A percentile compares a stretch with the other conserved stretches of the same genome.
phyloP scores from a whole-genome alignment of 2,329 filamentous ascomycete genomes.

The Fusarium nurragi region DNA sequence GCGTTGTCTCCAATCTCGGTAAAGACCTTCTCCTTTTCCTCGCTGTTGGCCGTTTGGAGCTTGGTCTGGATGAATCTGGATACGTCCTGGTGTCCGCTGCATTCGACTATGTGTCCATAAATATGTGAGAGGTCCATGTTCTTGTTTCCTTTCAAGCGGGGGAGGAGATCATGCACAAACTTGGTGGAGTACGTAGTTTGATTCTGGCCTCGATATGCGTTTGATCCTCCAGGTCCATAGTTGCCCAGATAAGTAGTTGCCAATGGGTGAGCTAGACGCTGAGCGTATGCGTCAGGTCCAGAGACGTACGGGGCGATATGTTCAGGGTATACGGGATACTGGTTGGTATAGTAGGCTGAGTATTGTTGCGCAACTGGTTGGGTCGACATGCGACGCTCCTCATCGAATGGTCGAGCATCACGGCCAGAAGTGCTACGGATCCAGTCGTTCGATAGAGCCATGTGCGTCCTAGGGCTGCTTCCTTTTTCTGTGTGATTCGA shows the following conservation, averaged over 20 bases:
- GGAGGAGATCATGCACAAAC: background rate
- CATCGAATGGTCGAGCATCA: constrained; percentile 48
- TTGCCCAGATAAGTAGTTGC: constrained; percentile 29
- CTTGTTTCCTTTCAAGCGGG: constrained; percentile 59
- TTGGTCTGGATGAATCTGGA: constrained; percentile 96
- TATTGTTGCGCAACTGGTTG: constrained; percentile 46
- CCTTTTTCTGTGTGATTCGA: constrained; percentile 47
- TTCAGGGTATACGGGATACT: constrained; percentile 43
- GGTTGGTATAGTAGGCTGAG: constrained; percentile 46
- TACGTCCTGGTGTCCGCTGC: constrained; percentile 94
- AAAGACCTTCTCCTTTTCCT: constrained; percentile 93
- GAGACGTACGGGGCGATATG: constrained; percentile 50
- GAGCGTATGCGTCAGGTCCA: constrained; percentile 51
- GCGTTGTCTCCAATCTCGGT: constrained; percentile 85
- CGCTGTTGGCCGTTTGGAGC: constrained; percentile 90
- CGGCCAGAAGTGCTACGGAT: constrained; percentile 47
- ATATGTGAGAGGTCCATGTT: constrained; percentile 87
- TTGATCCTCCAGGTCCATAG: constrained; percentile 44
- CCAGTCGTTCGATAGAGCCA: constrained; percentile 52
- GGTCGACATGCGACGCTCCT: constrained; percentile 51
- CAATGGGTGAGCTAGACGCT: constrained; percentile 46
- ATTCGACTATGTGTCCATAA: constrained; percentile 87
- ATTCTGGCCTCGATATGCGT: constrained; percentile 65
- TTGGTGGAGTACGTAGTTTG: constrained; percentile 34
- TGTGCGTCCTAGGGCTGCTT: constrained; percentile 42